phyloP scores from a whole-genome alignment of 305 asterid species.

The Salvia sclarea region DNA sequence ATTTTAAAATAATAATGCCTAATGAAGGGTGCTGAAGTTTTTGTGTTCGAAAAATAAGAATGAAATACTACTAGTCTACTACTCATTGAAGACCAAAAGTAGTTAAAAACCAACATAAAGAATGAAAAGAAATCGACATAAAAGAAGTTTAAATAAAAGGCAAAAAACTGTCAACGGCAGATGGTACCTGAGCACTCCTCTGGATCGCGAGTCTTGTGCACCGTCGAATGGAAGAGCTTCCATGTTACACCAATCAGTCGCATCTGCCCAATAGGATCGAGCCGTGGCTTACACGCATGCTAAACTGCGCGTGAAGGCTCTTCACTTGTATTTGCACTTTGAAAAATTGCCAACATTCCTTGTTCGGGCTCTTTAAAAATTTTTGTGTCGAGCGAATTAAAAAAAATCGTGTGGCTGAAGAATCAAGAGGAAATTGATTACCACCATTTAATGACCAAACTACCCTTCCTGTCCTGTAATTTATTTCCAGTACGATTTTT shows the following conservation, averaged over 20 bases:
- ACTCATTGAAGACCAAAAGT: neutral
- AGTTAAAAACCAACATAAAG: neutral
- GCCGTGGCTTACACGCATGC: neutral
- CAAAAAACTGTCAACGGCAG: conserved; percentile 27
- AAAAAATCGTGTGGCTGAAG: conserved; percentile 1
- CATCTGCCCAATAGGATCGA: neutral
- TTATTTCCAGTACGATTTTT: neutral
- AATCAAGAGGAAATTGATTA: neutral
- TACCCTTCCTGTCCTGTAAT: conserved; percentile 26
- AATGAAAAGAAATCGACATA: neutral
- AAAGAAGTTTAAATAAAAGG: neutral
- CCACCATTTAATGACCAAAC: conserved; percentile 23
- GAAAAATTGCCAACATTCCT: conserved; percentile 34
- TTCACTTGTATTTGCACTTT: neutral
- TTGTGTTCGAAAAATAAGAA: no score
- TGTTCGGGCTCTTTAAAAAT: neutral
- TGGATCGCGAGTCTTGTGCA: neutral
- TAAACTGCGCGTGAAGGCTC: neutral
- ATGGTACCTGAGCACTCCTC: neutral
- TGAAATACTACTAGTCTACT: no score
- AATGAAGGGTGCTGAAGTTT: no score
- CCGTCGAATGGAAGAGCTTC: conserved; percentile 1
- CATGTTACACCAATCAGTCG: conserved; percentile 1
- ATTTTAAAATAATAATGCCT: no score
- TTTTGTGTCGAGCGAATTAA: conserved; percentile 2